phyloP scores from a whole-genome alignment of 1,284 basidiomycete species.

The Agroathelia rolfsii region DNA sequence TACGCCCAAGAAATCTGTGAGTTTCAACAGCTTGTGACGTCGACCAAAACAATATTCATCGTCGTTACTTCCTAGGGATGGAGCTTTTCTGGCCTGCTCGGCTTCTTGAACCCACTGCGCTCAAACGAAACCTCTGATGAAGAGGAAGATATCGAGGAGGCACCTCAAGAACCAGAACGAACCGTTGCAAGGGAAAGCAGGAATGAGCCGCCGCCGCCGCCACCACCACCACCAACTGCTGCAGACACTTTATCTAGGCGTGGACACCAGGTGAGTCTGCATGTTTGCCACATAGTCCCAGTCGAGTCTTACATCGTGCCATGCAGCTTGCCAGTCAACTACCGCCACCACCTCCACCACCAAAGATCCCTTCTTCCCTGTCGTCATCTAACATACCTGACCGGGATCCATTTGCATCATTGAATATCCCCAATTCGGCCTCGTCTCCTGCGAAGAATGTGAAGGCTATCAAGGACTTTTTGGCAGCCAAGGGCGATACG shows the following conservation, averaged over 20 bases:
- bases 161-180: conserved; percentile 13
- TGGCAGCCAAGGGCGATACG: conserved; percentile 33
- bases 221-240: conserved; percentile 11
- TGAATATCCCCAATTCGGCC: conserved; percentile 11
- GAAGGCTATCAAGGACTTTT: conserved; percentile 33
- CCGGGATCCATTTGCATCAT: conserved; percentile 8
- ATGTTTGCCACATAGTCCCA: conserved; percentile 9
- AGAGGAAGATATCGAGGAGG: conserved; percentile 12
- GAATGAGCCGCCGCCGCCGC: conserved; percentile 16
- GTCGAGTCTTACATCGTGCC: conserved; percentile 8
- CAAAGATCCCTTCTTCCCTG: conserved; percentile 9
- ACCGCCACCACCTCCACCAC: conserved; percentile 12
- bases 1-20: conserved; percentile 35
- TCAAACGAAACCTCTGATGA: conserved; percentile 10
- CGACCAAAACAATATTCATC: conserved; percentile 9
- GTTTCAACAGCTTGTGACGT: conserved; percentile 11
- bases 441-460: conserved; percentile 30
- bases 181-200: conserved; percentile 22
- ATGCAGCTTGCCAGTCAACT: conserved; percentile 4
- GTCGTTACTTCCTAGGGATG: conserved; percentile 29
- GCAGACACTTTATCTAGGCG: conserved; percentile 6
- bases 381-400: conserved; percentile 9
- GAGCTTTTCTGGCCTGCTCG: conserved; percentile 37
- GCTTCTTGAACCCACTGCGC: conserved; percentile 36
- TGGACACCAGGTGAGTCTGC: conserved; percentile 20